Evolutionary conservation across 2,329 filamentous ascomycete genomes (phyloP), one percentile per base, ranked within the genome.

Genomic region (Knoxdaviesia capensis): DNA sequence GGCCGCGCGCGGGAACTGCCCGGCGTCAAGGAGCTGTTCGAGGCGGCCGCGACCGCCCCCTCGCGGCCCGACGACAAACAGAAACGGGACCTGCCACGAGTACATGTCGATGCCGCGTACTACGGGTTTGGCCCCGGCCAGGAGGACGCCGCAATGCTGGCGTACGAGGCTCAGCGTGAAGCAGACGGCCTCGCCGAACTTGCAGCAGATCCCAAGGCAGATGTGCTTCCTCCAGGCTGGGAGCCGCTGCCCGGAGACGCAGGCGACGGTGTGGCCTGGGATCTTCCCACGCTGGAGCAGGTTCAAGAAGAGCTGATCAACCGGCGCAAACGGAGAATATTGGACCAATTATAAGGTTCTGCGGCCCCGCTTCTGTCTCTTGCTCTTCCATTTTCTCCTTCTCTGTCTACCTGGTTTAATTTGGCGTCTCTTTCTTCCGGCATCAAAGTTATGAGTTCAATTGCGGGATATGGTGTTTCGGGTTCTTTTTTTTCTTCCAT

Each of bases 291-390:
- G 5, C 61, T 85, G 44, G 85, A 93, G 20, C 84, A 96, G 56
- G 88, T 96, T n/a, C 85, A 94, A 59, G 75, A 87, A 54, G 90
- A 96, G 59, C 63, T 98, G 50, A 71, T 98, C 43, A 86, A 94
- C 49, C 70, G 88, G 60, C 73, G 87, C 59, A 76, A 84, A 56
- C 72, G 78, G 59, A 84, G 79, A 57, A 62, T 98, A 47, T 62
- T 98, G 50, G 85, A 94, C 52, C 88, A 90, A 62, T 68, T 20
- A 20, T 20, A 20, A 20, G 20, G 20, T 20, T 20, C 20, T 20
- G 20, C 20, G 20, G 20, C 20, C 20, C 20, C 20, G 20, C 20
- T 2, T 20, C 20, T 20, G 20, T 20, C 20, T 20, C 20, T 20
- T 20, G 20, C 20, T 20, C 2, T 20, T 20, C 20, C 37, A 9